Evolutionary conservation across 768 basidiomycete species (phyloP), one percentile per base, ranked within the genome.

Genomic region (Termitomyces eurrhizus): DNA sequence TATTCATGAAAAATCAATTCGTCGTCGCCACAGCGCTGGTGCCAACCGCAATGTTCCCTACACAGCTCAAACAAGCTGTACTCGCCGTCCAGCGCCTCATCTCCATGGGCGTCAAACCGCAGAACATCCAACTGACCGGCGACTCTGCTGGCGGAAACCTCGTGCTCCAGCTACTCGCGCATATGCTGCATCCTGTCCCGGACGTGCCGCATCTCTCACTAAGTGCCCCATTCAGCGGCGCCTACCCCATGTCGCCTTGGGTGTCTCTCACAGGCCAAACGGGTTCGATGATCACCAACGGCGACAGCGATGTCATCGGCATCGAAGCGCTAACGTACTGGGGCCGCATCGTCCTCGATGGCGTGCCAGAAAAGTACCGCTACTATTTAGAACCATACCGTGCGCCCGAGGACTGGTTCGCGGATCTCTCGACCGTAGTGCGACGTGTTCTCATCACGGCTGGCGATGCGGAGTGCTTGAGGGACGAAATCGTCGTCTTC

Each of bases 61-160:
- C 66, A 5, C 74, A 69, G 42, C 61, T 74, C 5, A 62, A 62
- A 4, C 73, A 75, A 60, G 65, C 66, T 2, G 33, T 64, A 2
- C 45, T 66, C 2, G 72, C 72, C 0, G 55, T 74, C 13, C 62
- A 73, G 24, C 72, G 72, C 57, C 65, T 76, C 21, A 24, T 71
- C 1, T 67, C 67, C 0, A 62, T 57, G 1, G 73, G 73, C 3
- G 66, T 74, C 2, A 56, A 65, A 7, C 71, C 72, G 0, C 56
- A 60, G 42, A 68, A 72, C 33, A 64, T 76, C 29, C 65, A 71
- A 50, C 45, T 76, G 2, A 65, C 67, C 1, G 72, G 73, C 3
- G 74, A 76, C 44, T 76, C 75, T 7, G 75, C 75, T 9, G 74
- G 74, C 13, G 74, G 60, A 2, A 69, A 72, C 54, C 69, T 76